Evolutionary conservation across 2,329 filamentous ascomycete genomes (phyloP), one percentile per base, ranked within the genome.

Genomic region (Aspergillus fischeri): DNA sequence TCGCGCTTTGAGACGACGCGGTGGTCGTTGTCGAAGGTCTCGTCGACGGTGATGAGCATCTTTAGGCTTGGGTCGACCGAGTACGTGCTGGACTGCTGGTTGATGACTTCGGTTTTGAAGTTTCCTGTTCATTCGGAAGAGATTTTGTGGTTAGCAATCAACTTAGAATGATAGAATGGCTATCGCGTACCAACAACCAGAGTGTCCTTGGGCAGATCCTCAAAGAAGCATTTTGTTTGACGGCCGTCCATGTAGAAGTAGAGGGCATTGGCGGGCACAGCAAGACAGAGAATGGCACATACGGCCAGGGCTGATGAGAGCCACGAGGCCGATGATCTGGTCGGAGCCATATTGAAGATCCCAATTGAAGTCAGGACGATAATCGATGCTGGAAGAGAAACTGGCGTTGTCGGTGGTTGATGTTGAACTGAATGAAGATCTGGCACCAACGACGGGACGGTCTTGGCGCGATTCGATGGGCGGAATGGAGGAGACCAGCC

Each of bases 11-110:
- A 90, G 62, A 97, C 90, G 60, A 99, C 90, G 62, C 92, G 92
- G 84, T 99, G 94, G 81, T 97, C 89, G 77, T 95, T 93, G 83
- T 97, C 92, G 77, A 99, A 99, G 70, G 89, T 84, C 81, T 99
- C 94, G 67, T 97, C 92, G 57, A 97, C 93, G 17, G 91, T 92
- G 69, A 97, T 95, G 78, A 87, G 90, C 74, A 97, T 89, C 77
- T 84, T 88, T 60, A 96, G 81, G 63, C 87, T 87, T 62, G 86
- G 82, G 73, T 94, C 90, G 70, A 88, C 81, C 53, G 81, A 77
- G 85, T 91, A 97, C 52, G 78, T 73, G 65, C 85, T 83, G 56
- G 81, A 78, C 65, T 86, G 79, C 57, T 90, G 84, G 75, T 94
- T 87, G 80, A 86, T 94, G 75, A 95, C 89, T 76, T 94, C 88